Conservation (phyloP, 2,329 filamentous ascomycete species). For the Clathrospora elynae region DNA sequence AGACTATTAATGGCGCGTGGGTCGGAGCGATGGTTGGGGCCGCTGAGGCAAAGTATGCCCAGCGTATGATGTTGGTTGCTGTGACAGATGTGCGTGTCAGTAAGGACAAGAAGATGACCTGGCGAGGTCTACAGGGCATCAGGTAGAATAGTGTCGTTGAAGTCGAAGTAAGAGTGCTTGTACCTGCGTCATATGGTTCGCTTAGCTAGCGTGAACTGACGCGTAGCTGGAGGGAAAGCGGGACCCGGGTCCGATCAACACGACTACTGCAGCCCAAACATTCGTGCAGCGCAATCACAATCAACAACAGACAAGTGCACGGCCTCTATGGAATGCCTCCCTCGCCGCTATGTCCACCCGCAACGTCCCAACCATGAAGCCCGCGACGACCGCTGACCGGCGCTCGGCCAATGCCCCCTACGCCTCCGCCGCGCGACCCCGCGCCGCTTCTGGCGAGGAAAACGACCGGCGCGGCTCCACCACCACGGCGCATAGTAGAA, state of each 20-base stretch:
- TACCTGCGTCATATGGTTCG: constrained; percentile 25
- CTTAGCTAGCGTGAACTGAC: constrained; percentile 21
- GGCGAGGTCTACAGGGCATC: no score
- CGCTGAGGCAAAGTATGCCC: no score
- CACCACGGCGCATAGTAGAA: constrained; percentile 37
- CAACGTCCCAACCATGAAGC: constrained; percentile 38
- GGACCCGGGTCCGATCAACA: constrained; percentile 25
- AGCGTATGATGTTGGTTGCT: no score
- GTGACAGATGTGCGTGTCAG: no score
- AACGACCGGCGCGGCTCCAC: constrained; percentile 32
- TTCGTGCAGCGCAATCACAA: constrained; percentile 24
- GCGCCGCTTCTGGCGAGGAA: constrained; percentile 44
- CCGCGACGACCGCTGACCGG: constrained; percentile 38
- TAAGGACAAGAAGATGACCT: no score
- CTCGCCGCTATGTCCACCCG: constrained; percentile 42
- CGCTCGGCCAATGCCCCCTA: constrained; percentile 41
- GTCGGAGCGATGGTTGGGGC: no score
- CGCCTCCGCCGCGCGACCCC: constrained; percentile 44
- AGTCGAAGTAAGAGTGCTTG: not conserved
- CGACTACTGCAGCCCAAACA: constrained; percentile 27
- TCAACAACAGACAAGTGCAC: constrained; percentile 19
- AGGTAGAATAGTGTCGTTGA: not conserved
- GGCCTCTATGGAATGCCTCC: constrained; percentile 33
- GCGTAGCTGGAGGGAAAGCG: constrained; percentile 14
- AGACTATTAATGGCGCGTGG: no score